phyloP scores from a whole-genome alignment of 2,329 filamentous ascomycete species.

The Alternaria arbusti region DNA sequence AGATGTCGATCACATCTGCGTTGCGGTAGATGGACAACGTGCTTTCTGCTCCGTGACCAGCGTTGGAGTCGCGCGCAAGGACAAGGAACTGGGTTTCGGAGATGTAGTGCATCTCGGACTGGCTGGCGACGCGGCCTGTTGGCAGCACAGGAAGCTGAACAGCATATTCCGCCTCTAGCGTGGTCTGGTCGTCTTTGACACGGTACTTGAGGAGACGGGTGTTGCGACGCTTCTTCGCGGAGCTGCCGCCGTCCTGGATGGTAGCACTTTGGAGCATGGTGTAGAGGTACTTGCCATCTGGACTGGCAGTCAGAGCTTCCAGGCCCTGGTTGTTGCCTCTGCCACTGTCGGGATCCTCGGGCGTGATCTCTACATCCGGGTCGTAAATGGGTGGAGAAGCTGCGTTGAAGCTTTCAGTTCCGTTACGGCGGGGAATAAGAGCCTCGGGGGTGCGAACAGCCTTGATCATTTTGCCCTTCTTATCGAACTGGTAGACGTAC shows the following conservation, averaged over 20 bases:
- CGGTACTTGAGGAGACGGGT: conserved; percentile 70
- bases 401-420: conserved; percentile 66
- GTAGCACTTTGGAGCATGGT: conserved; percentile 70
- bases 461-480: conserved; percentile 63
- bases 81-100: conserved; percentile 70
- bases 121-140: conserved; percentile 65
- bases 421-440: conserved; percentile 69
- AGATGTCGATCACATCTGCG: conserved; percentile 72
- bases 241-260: conserved; percentile 58
- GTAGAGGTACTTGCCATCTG: conserved; percentile 68
- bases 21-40: conserved; percentile 69
- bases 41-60: conserved; percentile 63
- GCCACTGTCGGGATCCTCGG: conserved; percentile 65
- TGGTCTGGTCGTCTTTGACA: conserved; percentile 55
- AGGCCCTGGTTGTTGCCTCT: conserved; percentile 78
- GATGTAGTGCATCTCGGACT: conserved; percentile 72
- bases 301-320: conserved; percentile 69
- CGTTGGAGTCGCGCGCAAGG: conserved; percentile 67
- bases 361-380: conserved; percentile 55
- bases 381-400: conserved; percentile 68
- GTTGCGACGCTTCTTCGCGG: conserved; percentile 62
- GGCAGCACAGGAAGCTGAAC: conserved; percentile 68
- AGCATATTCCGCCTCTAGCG: conserved; percentile 67
- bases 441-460: conserved; percentile 71
- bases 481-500: conserved; percentile 71